phyloP scores from a whole-genome alignment of 73 alveolate species.

The Tetrahymena malaccensis region DNA sequence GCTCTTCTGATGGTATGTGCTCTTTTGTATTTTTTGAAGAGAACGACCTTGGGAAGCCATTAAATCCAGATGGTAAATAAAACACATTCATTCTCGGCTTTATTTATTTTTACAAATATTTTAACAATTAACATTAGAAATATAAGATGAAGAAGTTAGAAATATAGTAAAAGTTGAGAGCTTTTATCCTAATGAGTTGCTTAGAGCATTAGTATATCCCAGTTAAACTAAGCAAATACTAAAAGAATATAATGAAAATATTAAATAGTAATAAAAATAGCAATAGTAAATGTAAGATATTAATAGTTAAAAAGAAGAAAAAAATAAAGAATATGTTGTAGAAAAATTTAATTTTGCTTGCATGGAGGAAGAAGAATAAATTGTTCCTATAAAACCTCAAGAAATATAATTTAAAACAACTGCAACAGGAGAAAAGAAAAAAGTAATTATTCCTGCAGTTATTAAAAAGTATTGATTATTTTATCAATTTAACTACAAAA shows the following conservation, averaged over 20 bases:
- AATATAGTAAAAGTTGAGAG: not conserved
- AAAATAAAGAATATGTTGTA: not conserved
- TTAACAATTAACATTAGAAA: not conserved
- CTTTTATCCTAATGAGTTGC: not conserved
- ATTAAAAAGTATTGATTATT: not conserved
- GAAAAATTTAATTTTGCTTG: not conserved
- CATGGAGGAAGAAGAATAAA: not conserved
- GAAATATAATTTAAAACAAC: not conserved
- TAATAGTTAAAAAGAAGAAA: not conserved
- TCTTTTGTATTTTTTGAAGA: constrained; percentile 32
- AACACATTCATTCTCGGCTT: not conserved
- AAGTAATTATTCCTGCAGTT: not conserved
- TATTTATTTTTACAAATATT: not conserved
- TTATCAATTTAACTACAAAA: not conserved
- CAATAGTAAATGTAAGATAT: not conserved
- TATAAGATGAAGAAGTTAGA: not conserved
- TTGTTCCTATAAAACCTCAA: not conserved
- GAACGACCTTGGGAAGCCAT: constrained; percentile 1
- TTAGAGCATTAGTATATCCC: not conserved
- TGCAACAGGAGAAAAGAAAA: not conserved
- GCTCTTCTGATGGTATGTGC: constrained; percentile 41
- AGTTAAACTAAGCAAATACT: not conserved
- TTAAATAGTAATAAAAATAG: not conserved
- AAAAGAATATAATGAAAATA: not conserved
- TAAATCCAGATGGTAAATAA: constrained; percentile 8